A percentile compares a stretch with the other conserved stretches of the same genome.
phyloP scores from a whole-genome alignment of 1,139 yeast genomes.

The Kodamaea alishanica region DNA sequence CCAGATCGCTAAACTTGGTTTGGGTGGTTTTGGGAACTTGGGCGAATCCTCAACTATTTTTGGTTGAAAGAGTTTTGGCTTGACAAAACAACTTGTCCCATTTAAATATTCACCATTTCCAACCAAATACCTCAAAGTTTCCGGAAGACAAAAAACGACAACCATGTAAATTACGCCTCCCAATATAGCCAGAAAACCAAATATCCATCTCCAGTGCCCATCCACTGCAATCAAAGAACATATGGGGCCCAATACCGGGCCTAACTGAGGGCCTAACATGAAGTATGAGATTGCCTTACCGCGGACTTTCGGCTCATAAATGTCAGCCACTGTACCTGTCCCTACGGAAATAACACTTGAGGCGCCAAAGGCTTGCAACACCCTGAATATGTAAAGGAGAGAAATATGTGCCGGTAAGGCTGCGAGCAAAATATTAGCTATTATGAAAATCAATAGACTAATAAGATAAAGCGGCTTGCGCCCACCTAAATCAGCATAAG shows the following conservation, averaged over 20 bases:
- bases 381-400: slow-evolving; percentile 41
- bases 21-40: slow-evolving; percentile 46
- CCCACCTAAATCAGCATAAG: slow-evolving; percentile 57
- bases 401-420: slow-evolving; percentile 46
- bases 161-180: slow-evolving; percentile 36
- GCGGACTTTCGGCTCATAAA: slow-evolving; percentile 44
- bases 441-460: slow-evolving; percentile 41
- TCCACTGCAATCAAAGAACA: slow-evolving; percentile 37
- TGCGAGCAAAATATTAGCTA: slow-evolving; percentile 48
- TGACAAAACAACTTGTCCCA: slow-evolving; percentile 21
- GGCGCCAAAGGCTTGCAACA: slow-evolving; percentile 54
- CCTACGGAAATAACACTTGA: slow-evolving; percentile 54
- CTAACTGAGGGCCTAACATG: slow-evolving; percentile 60
- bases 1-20: slow-evolving; percentile 39
- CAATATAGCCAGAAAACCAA: slow-evolving; percentile 49
- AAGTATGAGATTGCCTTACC: slow-evolving; percentile 51
- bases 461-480: slow-evolving; percentile 47
- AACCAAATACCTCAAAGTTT: slow-evolving; percentile 52
- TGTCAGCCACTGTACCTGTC: slow-evolving; percentile 54
- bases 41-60: slow-evolving; percentile 22
- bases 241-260: slow-evolving; percentile 56
- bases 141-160: slow-evolving; percentile 48
- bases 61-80: slow-evolving; percentile 27
- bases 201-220: slow-evolving; percentile 53
- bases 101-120: slow-evolving; percentile 44